Base-by-base conservation (phyloP, 768 basidiomycete species). In the Gelatoporia subvermispora region DNA sequence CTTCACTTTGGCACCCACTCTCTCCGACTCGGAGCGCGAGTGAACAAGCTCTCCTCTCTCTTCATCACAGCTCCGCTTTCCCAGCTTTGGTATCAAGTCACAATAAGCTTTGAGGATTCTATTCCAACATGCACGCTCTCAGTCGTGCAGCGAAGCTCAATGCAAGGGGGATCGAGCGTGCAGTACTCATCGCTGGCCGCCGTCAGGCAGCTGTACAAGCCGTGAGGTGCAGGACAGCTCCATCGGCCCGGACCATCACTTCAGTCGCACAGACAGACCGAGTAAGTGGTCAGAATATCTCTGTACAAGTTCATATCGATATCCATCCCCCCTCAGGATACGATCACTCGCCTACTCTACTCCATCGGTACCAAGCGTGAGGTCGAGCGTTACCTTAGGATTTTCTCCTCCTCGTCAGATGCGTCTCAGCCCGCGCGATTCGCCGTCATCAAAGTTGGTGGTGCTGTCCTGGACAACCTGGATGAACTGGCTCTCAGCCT, bases 391-490 rank as follows among this genome's bases (percentile, higher is more conserved):
- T 94, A 99, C 73, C 84, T 99, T 24, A 88, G 95, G 42, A 99
- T 99, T 63, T 99, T 99, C 65, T 92, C 93, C 9, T 86, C 90
- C n/a, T 85, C 92, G 18, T 89, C 91, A 7, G 85, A 93, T 60
- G 82, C 87, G 2, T 84, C 89, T 15, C 83, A 91, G 51, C 89
- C 91, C 35, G 93, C 93, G 52, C 95, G 92, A 67, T 96, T 96
- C 60, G 93, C 93, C 35, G 96, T 99, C 51, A 85, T 99, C 76
- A 99, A 99, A 71, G 84, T 99, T 58, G 96, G 96, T 51, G 96
- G 96, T 41, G 95, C 91, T 8, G 94, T 98, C 37, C 77, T 99
- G 5, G 88, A 85, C 60, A 81, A 98, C 51, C 72, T 97, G 45
- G 88, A 97, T 54, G 94, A 97, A 56, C 83, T 99, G 41, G 93